Evolutionary conservation across 2,329 filamentous ascomycete species (phyloP), one percentile per base, ranked within the genome.

Genomic region (Lithohypha guttulata): DNA sequence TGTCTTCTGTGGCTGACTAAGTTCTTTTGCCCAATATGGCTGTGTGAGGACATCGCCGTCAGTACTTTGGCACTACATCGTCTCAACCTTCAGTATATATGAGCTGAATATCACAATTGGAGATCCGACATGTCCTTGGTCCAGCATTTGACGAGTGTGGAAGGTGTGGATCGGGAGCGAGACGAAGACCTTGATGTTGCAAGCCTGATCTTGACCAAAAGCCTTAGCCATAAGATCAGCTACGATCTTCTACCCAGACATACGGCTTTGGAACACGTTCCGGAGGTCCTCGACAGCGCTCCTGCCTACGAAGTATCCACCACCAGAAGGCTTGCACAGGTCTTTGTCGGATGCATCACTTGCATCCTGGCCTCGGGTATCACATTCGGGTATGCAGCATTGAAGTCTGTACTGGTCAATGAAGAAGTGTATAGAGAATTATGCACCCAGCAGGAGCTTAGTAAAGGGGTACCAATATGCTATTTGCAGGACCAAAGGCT

Each of bases 321-420:
- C 4, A 37, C 45, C 7, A 60, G 56, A 34, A 44, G 59, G 52
- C 42, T 57, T 58, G 59, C 72, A 7, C 82, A 86, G 59, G 75
- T 85, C 15, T 55, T 64, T 4, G 65, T 73, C 28, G 80, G 77
- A 2, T 72, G 83, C 2, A 52, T 83, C n/a, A 80, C 79, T 52
- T 87, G 83, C 58, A 71, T 85, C 41, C 68, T 87, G 41, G 77
- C 82, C 3, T 80, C 86, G 2, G 86, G 84, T 2, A 67, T 86
- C 29, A 79, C 89, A 13, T 91, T 91, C 59, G 84, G 84, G 23
- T 91, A 85, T 59, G 84, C 84, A 17, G 84, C 84, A 9, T 66
- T 93, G 47, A 93, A 91, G 56, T 82, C 84, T 0, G 75, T 91
- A 10, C 65, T 91, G 22, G 79, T 87, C 45, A 61, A 66, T n/a